Evolutionary conservation across 2,329 filamentous ascomycete species (phyloP).

Genomic region (Botrytis byssoidea): DNA sequence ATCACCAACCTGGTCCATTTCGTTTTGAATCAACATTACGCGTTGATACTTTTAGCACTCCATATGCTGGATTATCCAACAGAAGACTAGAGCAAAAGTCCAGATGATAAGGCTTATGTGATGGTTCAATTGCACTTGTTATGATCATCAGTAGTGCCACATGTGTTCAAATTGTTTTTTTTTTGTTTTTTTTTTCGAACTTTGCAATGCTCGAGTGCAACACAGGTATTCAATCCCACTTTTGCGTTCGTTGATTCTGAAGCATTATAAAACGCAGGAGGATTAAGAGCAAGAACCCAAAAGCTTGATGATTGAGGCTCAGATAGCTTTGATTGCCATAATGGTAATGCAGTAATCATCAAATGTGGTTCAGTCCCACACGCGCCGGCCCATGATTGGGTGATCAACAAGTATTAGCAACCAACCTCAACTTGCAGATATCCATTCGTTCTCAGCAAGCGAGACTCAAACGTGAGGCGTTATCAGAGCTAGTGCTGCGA

Average conservation of each 20-base stretch:
- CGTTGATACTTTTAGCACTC: background rate
- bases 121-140: no score
- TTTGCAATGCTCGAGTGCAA: background rate
- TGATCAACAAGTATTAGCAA: background rate
- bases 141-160: no score
- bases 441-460: background rate
- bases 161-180: background rate
- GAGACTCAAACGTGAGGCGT: background rate
- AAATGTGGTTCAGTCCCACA: background rate
- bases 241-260: background rate
- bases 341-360: background rate
- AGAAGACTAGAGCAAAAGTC: background rate
- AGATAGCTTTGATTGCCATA: background rate
- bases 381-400: background rate
- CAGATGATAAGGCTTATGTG: no score
- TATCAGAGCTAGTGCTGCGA: background rate
- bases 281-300: accelerated
- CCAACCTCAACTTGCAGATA: background rate
- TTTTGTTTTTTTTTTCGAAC: background rate
- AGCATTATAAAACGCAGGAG: background rate
- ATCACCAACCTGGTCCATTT: background rate
- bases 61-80: background rate
- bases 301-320: background rate
- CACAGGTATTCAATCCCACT: background rate
- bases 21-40: background rate